Evolutionary conservation across 164 flowering plant species (phyloP), one percentile per base, ranked within the genome.

Genomic region (Macadamia integrifolia): DNA sequence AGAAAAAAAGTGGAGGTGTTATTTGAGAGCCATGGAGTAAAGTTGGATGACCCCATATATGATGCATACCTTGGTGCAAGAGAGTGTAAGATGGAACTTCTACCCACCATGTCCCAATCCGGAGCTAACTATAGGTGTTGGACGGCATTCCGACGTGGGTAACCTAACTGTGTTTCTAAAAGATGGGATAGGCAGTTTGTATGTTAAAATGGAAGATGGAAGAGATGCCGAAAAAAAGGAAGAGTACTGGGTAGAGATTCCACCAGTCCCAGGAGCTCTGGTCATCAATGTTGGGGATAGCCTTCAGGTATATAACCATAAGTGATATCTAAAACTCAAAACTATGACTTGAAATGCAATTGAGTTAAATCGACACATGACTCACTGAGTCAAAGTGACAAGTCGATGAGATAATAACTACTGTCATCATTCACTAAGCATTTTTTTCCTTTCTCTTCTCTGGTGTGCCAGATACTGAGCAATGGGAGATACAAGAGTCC

Each of bases 101-200:
- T 83, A 80, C 60, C 86, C 86, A 10, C 62, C 73, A 32, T 83
- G 86, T 63, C 86, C 86, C 1, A 75, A 67, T 63, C 84, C 84
- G 3, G 86, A 83, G 7, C 75, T 80, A 35, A 80, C 86, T 0
- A 73, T 78, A 1, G 86, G 84, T 28, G 81, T 74, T 0, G 82
- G 86, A 1, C 71, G 83, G 14, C 84, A 83, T 57, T 80, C 86
- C 9, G 84, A 83, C 65, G 28, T 79, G 77, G 82, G 86, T 12
- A 73, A 68, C 5, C 29, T 83, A 11, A 80, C 84, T 1, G 76
- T 80, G 23, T 67, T 83, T 28, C 67, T 80, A 6, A 82, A 83
- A 80, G 86, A 83, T 60, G 84, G 80, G 0, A 79, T 80, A 52
- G 86, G 86, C 0, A 84, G 86, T 1, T 72, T 83, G 29, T 79